These are phyloP conservation scores for Aspergillus indologenus DNA, from an alignment of 495 filamentous ascomycete genomes.

Conservation along the genomic window DNA sequence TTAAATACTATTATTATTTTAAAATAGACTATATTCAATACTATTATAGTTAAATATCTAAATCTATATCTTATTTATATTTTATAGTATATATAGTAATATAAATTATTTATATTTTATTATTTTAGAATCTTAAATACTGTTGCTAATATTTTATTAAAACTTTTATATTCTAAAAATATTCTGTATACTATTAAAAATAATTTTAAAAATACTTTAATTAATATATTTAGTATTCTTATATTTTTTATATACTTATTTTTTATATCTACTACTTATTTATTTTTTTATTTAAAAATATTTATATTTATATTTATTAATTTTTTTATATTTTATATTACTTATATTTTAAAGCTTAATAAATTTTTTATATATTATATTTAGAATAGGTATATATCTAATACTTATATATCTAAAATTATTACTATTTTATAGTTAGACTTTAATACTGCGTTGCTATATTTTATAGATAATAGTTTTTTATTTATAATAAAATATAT, in stretches of 20 bases:
- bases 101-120: neutral
- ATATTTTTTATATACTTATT: neutral
- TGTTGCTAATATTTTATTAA: neutral
- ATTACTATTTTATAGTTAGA: neutral
- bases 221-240: slow-evolving; percentile 2
- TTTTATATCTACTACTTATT: too few relatives aligned
- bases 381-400: neutral
- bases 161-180: neutral
- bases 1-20: neutral
- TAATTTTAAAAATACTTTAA: neutral
- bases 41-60: neutral
- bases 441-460: neutral
- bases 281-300: neutral
- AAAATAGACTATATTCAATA: neutral
- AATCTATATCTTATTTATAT: neutral
- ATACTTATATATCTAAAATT: neutral
- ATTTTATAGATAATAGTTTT: neutral
- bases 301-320: neutral
- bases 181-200: neutral
- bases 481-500: neutral
- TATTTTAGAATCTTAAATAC: neutral
- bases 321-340: too few relatives aligned
- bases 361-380: neutral
- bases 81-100: neutral
- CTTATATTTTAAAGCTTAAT: neutral